Evolutionary conservation across 2,329 filamentous ascomycete species (phyloP).

Genomic region (Didymellaceae sp.): DNA sequence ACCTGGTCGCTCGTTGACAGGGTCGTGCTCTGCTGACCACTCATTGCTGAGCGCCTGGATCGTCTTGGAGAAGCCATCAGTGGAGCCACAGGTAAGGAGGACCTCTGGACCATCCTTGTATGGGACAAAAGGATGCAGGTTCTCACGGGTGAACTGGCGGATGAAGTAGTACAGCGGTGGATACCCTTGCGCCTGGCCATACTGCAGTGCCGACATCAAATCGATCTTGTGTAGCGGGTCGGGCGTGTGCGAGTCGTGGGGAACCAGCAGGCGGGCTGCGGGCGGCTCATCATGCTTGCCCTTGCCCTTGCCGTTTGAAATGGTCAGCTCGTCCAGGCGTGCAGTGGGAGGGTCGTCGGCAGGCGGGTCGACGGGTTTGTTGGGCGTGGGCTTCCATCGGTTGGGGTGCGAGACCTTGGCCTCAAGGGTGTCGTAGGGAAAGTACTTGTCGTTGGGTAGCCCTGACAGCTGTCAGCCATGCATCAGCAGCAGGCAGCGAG

Average conservation of each 20-base stretch:
- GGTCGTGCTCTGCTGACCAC: constrained; percentile 74
- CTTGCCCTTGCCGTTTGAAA: background rate
- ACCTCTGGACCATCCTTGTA: constrained; percentile 79
- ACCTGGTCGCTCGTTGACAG: constrained; percentile 73
- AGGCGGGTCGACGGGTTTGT: constrained; percentile 60
- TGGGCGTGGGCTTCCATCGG: constrained; percentile 75
- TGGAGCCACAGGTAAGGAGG: constrained; percentile 79
- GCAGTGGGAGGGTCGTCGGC: constrained; percentile 34
- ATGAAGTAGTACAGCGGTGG: constrained; percentile 79
- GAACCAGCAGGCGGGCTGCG: constrained; percentile 68
- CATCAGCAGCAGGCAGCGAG: background rate
- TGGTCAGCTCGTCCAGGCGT: constrained; percentile 39
- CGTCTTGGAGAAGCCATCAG: constrained; percentile 83
- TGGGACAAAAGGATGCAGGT: constrained; percentile 81
- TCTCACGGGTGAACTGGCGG: constrained; percentile 75
- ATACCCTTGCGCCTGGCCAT: constrained; percentile 82
- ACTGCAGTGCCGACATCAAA: constrained; percentile 81
- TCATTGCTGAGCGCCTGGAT: constrained; percentile 77
- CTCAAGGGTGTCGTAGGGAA: constrained; percentile 90
- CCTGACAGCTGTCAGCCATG: constrained; percentile 57
- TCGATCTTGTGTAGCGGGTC: constrained; percentile 77
- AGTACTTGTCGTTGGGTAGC: constrained; percentile 80
- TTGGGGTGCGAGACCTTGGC: constrained; percentile 76
- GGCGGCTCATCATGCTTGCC: constrained; percentile 28
- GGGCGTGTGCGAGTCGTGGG: constrained; percentile 66